phyloP scores from a whole-genome alignment of 306 rosid species.

The Prunus salicina region DNA sequence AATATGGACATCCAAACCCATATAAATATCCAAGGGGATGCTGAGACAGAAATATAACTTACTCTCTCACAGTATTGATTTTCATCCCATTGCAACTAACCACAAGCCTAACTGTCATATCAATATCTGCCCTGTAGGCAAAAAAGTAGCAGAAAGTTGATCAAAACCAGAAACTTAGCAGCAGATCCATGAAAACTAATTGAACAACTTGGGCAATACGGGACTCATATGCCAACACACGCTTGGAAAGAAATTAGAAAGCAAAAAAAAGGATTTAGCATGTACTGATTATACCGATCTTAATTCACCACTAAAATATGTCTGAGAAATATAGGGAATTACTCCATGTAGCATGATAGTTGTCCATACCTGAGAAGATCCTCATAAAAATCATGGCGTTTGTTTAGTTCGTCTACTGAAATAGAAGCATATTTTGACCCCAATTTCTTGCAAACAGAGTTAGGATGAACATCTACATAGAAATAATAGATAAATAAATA shows the following conservation, averaged over 20 bases:
- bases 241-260: neutral
- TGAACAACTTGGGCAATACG: slow-evolving; percentile 18
- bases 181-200: slow-evolving; percentile 19
- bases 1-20: neutral
- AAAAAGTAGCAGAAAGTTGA: slow-evolving; percentile 15
- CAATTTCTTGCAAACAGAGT: slow-evolving; percentile 78
- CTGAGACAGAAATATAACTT: slow-evolving; percentile 34
- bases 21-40: neutral
- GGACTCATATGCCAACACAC: slow-evolving; percentile 16
- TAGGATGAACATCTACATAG: slow-evolving; percentile 72
- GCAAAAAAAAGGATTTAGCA: neutral
- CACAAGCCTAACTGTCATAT: slow-evolving; percentile 86
- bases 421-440: slow-evolving; percentile 80
- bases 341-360: slow-evolving; percentile 7
- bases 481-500: slow-evolving; percentile 9
- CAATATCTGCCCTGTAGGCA: slow-evolving; percentile 72
- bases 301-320: neutral
- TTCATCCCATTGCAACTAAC: slow-evolving; percentile 80
- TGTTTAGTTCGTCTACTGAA: slow-evolving; percentile 62
- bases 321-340: neutral
- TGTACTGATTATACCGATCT: neutral
- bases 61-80: slow-evolving; percentile 74
- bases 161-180: slow-evolving; percentile 25
- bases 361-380: slow-evolving; percentile 88
- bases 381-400: slow-evolving; percentile 54